Evolutionary conservation across 768 basidiomycete species (phyloP).

Genomic region (Leccinum arenicola): DNA sequence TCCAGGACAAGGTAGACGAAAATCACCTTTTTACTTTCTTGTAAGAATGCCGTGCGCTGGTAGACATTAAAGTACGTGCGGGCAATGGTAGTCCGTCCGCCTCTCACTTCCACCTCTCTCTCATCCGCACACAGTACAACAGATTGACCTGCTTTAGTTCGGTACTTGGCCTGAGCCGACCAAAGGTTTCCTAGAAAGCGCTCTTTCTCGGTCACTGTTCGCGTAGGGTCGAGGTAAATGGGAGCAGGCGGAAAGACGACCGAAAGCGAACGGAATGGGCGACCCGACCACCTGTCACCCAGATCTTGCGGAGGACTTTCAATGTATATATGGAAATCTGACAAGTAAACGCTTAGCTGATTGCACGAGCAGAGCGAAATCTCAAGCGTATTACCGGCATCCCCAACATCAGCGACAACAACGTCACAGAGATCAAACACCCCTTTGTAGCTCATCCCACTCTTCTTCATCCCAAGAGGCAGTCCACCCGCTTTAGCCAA

Average conservation of each 20-base stretch:
- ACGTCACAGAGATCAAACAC: constrained; percentile 83
- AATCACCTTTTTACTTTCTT: constrained; percentile 75
- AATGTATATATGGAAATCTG: constrained; percentile 85
- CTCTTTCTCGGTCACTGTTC: constrained; percentile 65
- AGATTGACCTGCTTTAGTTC: constrained; percentile 70
- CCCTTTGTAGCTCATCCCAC: constrained; percentile 79
- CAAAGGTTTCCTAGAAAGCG: constrained; percentile 89
- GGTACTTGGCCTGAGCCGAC: constrained; percentile 79
- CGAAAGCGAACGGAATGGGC: constrained; percentile 76
- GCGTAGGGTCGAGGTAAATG: constrained; percentile 60
- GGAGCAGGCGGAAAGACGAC: constrained; percentile 76
- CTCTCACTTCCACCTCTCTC: constrained; percentile 68
- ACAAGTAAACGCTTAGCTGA: constrained; percentile 7
- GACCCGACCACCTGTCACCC: constrained; percentile 82
- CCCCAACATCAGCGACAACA: constrained; percentile 81
- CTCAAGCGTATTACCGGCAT: constrained; percentile 56
- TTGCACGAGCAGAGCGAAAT: background rate
- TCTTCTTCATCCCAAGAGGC: constrained; percentile 68
- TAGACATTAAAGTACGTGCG: constrained; percentile 91
- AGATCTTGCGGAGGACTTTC: constrained; percentile 82
- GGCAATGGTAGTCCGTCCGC: constrained; percentile 61
- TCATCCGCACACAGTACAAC: constrained; percentile 71
- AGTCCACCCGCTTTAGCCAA: constrained; percentile 61
- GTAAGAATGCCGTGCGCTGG: constrained; percentile 73
- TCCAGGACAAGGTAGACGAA: constrained; percentile 1